These are phyloP conservation scores for Solanum peruvianum DNA, from an alignment of 257 asterid species.

Conservation along the genomic window DNA sequence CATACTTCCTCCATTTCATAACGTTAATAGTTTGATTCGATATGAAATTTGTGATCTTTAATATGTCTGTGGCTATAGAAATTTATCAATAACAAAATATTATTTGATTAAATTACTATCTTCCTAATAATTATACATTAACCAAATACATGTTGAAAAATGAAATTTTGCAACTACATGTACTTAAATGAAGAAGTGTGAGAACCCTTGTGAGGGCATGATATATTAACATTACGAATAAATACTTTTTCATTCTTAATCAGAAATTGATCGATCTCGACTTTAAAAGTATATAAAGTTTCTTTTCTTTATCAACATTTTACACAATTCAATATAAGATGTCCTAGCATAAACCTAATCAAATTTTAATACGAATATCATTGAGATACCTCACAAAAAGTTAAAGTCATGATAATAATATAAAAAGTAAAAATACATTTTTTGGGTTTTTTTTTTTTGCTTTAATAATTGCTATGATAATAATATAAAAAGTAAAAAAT, in stretches of 20 bases:
- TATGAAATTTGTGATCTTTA: not conserved
- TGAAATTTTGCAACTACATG: not conserved
- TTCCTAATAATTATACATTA: not conserved
- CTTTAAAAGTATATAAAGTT: not conserved
- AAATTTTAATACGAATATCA: not conserved
- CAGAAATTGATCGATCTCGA: not conserved
- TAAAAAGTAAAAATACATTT: not conserved
- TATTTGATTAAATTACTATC: not conserved
- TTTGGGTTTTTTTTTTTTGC: not conserved
- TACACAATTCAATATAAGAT: not conserved
- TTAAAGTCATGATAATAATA: not conserved
- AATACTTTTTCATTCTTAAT: not conserved
- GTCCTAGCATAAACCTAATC: not conserved
- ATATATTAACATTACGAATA: not conserved
- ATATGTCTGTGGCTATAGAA: not conserved
- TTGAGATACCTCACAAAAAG: not conserved
- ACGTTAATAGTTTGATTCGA: not conserved
- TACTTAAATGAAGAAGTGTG: not conserved
- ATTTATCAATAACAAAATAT: not conserved
- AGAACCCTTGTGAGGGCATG: not conserved
- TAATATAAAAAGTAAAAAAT: not conserved
- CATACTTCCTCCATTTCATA: not conserved
- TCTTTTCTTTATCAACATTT: not conserved
- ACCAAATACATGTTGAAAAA: not conserved
- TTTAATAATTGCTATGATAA: not conserved